Evolutionary conservation across 257 asterid species (phyloP).

Genomic region (Verbena officinalis): DNA sequence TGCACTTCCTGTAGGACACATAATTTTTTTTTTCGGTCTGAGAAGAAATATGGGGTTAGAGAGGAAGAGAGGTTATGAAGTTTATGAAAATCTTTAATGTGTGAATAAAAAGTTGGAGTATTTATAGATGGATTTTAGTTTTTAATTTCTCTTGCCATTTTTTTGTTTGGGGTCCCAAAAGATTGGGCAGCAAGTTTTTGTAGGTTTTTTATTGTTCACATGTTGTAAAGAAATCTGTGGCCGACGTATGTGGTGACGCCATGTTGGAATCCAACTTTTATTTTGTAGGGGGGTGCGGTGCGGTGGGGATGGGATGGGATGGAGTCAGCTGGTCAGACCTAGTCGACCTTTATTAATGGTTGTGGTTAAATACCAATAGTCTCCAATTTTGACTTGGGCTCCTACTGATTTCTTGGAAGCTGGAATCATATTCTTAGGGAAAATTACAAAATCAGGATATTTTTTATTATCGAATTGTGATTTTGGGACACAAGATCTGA

Average conservation of each 20-base stretch:
- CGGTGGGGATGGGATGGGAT: too few species aligned
- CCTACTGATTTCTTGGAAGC: neutral
- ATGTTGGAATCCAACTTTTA: neutral
- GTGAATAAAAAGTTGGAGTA: neutral
- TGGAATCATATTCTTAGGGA: too few species aligned
- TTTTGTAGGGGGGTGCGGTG: too few species aligned
- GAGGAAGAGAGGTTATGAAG: neutral
- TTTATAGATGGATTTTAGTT: slow-evolving; percentile 18
- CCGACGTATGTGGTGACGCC: slow-evolving; percentile 37
- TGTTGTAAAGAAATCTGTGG: slow-evolving; percentile 5
- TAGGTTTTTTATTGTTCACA: neutral
- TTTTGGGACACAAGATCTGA: too few species aligned
- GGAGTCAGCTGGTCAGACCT: too few species aligned
- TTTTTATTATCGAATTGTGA: too few species aligned
- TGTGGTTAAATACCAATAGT: too few species aligned
- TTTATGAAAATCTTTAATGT: too few species aligned
- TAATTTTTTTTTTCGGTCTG: slow-evolving; percentile 31
- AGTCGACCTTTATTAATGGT: too few species aligned
- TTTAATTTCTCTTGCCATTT: neutral
- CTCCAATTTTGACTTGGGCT: too few species aligned
- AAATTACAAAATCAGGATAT: too few species aligned
- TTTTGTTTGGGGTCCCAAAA: neutral
- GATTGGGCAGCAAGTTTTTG: slow-evolving; percentile 32
- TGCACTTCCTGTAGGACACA: slow-evolving; percentile 78
- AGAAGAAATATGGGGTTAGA: neutral